Evolutionary conservation across 2,329 filamentous ascomycete genomes (phyloP).

Genomic region (Fusarium sp.): DNA sequence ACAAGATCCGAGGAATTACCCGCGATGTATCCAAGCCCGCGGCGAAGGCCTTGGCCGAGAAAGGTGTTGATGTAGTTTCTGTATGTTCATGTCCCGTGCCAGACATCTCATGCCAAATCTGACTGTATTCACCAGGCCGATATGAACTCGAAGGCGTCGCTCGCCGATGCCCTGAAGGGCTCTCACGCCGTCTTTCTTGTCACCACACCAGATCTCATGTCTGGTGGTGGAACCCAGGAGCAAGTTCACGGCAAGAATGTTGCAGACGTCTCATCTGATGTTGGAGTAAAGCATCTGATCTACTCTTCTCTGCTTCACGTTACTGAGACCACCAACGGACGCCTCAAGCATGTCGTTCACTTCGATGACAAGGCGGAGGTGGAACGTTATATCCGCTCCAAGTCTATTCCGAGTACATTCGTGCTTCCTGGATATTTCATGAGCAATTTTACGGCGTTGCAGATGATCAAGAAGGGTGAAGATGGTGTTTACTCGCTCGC

Average conservation of each 20-base stretch:
- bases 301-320: not conserved
- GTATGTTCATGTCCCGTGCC: not conserved
- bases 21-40: not conserved
- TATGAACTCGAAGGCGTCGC: not conserved
- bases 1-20: not conserved
- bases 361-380: conserved; percentile 2
- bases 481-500: not conserved
- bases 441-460: not conserved
- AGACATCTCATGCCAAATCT: too few relatives aligned
- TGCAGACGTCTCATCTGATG: not conserved
- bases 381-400: not conserved
- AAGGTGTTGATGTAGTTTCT: not conserved
- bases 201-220: not conserved
- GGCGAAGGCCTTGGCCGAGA: not conserved
- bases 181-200: not conserved
- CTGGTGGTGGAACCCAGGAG: not conserved
- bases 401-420: not conserved
- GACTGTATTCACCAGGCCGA: not conserved
- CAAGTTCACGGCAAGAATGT: not conserved
- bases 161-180: not conserved
- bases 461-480: not conserved
- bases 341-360: not conserved
- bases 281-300: not conserved
- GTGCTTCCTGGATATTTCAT: not conserved
- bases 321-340: not conserved